Evolutionary conservation across 768 basidiomycete genomes (phyloP).

Genomic region (Mycena vitilis): DNA sequence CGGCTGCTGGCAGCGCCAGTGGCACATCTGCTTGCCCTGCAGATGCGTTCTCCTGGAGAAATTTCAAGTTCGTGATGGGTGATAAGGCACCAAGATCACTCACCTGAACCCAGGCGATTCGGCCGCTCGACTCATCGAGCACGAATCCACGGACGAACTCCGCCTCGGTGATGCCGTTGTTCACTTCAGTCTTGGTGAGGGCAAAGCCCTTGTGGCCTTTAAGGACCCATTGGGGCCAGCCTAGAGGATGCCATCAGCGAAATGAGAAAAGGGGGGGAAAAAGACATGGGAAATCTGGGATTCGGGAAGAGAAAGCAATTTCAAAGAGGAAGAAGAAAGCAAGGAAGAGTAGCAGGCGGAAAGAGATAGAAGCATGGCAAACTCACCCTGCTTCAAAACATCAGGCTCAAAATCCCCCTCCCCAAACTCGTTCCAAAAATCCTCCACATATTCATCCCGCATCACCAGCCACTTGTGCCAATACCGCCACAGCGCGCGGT

Average conservation of each 20-base stretch:
- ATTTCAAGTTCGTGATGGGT: neutral
- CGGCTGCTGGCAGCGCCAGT: no score
- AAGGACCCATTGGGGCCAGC: conserved; percentile 52
- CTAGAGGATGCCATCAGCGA: conserved; percentile 32
- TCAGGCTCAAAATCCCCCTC: conserved; percentile 55
- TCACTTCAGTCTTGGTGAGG: conserved; percentile 51
- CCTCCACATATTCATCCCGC: conserved; percentile 50
- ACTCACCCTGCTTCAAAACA: conserved; percentile 52
- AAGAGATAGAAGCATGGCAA: no score
- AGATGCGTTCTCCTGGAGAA: neutral
- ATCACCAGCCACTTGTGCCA: conserved; percentile 56
- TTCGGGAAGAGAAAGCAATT: no score
- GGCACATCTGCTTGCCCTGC: neutral
- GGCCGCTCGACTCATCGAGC: neutral
- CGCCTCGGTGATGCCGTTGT: conserved; percentile 47
- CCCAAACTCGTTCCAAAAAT: conserved; percentile 55
- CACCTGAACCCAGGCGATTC: conserved; percentile 7
- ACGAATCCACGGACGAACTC: conserved; percentile 45
- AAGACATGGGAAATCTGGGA: no score
- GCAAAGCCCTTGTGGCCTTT: conserved; percentile 57
- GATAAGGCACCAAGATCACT: neutral
- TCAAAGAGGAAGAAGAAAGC: neutral
- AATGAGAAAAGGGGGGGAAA: no score
- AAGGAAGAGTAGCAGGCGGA: neutral
- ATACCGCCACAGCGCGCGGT: conserved; percentile 56